Percentiles rank a stretch among this genome's conserved stretches.
Conservation (phyloP, 108 stramenopile species). For the Thalassiosira profunda region DNA sequence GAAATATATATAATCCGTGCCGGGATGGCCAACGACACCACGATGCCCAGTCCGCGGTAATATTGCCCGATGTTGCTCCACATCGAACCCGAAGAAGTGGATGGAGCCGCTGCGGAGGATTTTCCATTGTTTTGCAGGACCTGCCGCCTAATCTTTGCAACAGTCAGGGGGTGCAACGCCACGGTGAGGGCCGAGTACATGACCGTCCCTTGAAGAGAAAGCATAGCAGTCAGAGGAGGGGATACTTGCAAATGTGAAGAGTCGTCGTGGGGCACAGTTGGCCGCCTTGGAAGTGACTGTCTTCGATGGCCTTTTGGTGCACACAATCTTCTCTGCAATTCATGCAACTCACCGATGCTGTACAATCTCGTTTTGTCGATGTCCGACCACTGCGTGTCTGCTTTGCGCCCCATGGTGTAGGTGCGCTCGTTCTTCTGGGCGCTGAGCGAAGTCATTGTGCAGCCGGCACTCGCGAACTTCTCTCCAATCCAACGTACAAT, state of each 20-base stretch:
- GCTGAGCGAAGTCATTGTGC: too few relatives aligned
- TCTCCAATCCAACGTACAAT: too few relatives aligned
- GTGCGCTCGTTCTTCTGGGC: too few relatives aligned
- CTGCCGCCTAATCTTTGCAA: conserved; percentile 55
- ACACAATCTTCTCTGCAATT: background rate
- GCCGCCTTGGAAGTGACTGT: background rate
- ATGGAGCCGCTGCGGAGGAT: background rate
- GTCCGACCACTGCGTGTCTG: conserved; percentile 37
- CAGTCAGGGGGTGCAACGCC: conserved; percentile 51
- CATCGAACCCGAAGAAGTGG: background rate
- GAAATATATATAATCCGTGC: conserved; percentile 53
- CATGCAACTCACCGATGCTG: conserved; percentile 28
- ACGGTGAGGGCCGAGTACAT: conserved; percentile 49
- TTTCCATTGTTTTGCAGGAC: conserved; percentile 12
- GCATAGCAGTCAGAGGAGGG: too few relatives aligned
- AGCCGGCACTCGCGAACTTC: too few relatives aligned
- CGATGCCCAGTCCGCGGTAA: conserved; percentile 56
- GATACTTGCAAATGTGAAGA: background rate
- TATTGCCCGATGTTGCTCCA: conserved; percentile 27
- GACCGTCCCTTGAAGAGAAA: conserved; percentile 34
- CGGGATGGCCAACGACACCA: conserved; percentile 55
- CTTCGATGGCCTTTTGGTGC: background rate
- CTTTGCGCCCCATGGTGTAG: background rate
- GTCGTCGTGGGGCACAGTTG: background rate
- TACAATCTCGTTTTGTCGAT: conserved; percentile 48